Percentiles rank a stretch among this genome's conserved stretches.
These are phyloP conservation scores for Calycina herbarum DNA, from an alignment of 2,329 filamentous ascomycete genomes.

Conservation along the genomic window DNA sequence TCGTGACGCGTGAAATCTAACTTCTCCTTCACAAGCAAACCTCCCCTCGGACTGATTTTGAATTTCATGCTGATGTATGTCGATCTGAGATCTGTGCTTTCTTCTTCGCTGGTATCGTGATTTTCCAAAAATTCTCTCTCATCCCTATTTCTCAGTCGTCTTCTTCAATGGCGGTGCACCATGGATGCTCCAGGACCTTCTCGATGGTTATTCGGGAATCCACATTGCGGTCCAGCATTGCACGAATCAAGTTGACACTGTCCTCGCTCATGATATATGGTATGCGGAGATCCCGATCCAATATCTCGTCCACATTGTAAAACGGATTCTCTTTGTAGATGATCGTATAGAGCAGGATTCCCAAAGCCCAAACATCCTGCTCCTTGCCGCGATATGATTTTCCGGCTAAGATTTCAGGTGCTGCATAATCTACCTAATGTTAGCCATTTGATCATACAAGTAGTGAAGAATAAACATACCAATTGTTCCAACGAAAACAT, in stretches of 20 bases:
- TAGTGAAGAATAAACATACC: conserved; percentile 57
- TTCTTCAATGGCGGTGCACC: conserved; percentile 46
- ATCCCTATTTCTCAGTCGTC: conserved; percentile 26
- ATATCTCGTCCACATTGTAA: conserved; percentile 98
- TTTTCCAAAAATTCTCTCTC: not conserved
- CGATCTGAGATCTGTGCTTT: not conserved
- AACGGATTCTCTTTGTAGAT: conserved; percentile 99
- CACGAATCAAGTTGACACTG: conserved; percentile 85
- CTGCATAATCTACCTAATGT: conserved; percentile 76
- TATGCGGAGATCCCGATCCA: conserved; percentile 91
- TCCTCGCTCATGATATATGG: conserved; percentile 87
- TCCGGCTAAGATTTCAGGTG: conserved; percentile 94
- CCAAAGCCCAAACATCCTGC: conserved; percentile 97
- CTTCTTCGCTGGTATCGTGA: not conserved
- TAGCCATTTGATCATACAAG: conserved; percentile 16
- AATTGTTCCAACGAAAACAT: conserved; percentile 98
- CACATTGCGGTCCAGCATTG: conserved; percentile 92
- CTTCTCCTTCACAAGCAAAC: not conserved
- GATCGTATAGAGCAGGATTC: conserved; percentile 96
- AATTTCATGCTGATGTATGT: not conserved
- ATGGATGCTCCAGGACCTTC: conserved; percentile 85
- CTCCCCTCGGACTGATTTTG: not conserved
- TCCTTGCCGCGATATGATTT: conserved; percentile 92
- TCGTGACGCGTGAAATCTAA: conserved; percentile 15
- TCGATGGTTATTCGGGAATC: conserved; percentile 80